Evolutionary conservation across 2,329 filamentous ascomycete genomes (phyloP).

Genomic region (Ceratocystis lukuohia): DNA sequence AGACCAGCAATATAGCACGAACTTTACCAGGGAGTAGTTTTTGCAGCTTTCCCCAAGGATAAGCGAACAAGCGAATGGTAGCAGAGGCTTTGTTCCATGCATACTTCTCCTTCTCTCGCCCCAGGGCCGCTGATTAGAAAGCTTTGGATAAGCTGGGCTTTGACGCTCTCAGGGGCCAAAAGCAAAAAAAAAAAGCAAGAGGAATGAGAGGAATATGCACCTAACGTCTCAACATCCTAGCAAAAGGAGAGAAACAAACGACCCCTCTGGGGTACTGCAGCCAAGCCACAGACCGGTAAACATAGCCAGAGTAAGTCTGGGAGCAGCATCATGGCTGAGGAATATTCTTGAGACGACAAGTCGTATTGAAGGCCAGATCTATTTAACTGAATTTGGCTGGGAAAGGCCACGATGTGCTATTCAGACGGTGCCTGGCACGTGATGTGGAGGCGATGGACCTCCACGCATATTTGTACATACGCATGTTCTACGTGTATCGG

Average conservation of each 20-base stretch:
- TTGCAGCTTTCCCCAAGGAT: background rate
- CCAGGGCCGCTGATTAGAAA: slow-evolving; percentile 1
- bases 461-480: background rate
- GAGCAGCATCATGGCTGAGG: background rate
- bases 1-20: background rate
- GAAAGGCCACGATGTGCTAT: background rate
- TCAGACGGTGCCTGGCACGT: background rate
- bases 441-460: background rate
- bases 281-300: background rate
- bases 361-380: background rate
- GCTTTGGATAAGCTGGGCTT: slow-evolving; percentile 5
- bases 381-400: background rate
- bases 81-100: background rate
- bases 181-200: background rate
- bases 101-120: background rate
- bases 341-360: background rate
- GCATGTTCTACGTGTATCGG: background rate
- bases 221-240: slow-evolving; percentile 4
- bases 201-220: background rate
- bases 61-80: background rate
- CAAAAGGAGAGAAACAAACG: background rate
- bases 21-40: background rate
- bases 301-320: background rate
- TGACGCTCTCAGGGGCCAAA: background rate
- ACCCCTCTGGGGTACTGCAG: background rate